These are phyloP conservation scores for Chaetomiaceae sp. DNA, from an alignment of 2,329 filamentous ascomycete genomes.

Conservation along the genomic window DNA sequence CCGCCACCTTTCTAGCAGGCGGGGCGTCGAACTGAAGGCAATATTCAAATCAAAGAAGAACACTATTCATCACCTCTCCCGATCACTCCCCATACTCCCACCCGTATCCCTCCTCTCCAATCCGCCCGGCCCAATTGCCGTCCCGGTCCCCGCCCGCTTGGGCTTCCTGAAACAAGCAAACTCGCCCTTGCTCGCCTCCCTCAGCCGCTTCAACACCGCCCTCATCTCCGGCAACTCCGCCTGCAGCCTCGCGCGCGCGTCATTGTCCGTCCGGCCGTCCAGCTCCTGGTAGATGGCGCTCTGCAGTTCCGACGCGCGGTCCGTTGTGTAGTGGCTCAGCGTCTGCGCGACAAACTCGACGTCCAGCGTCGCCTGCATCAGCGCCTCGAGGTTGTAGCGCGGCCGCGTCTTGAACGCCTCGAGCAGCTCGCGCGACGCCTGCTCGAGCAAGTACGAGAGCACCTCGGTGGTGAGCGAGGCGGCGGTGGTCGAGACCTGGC, in stretches of 20 bases:
- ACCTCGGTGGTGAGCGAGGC: conserved; percentile 73
- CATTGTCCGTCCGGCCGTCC: conserved; percentile 83
- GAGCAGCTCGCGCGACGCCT: conserved; percentile 74
- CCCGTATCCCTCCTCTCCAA: conserved; percentile 24
- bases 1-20: no score
- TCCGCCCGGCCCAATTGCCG: neutral
- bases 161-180: conserved; percentile 79
- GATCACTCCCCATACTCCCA: conserved; percentile 17
- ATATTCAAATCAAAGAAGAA: no score
- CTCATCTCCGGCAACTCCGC: conserved; percentile 87
- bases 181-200: conserved; percentile 77
- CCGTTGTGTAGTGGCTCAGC: conserved; percentile 81
- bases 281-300: conserved; percentile 88
- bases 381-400: conserved; percentile 69
- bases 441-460: conserved; percentile 80
- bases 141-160: conserved; percentile 44
- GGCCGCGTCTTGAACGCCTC: conserved; percentile 67
- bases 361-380: conserved; percentile 97
- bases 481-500: conserved; percentile 77
- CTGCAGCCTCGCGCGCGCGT: conserved; percentile 74
- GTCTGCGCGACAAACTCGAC: conserved; percentile 97
- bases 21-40: no score
- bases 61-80: conserved; percentile 6
- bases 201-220: conserved; percentile 74
- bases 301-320: conserved; percentile 75